Evolutionary conservation across 768 basidiomycete genomes (phyloP), one percentile per base, ranked within the genome.

Genomic region (Suillus tomentosus): DNA sequence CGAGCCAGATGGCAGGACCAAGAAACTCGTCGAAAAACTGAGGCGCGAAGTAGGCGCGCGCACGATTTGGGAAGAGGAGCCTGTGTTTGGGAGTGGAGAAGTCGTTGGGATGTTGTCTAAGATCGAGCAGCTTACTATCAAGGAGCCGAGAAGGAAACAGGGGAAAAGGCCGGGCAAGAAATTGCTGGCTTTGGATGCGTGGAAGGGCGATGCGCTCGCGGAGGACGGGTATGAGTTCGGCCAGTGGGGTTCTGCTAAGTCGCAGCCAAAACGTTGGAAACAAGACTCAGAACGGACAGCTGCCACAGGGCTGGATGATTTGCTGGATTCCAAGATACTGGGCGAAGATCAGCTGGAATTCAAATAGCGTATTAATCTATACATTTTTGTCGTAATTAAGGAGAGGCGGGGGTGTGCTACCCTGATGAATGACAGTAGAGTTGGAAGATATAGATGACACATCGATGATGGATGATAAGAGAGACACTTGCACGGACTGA

Each of bases 41-140:
- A 81, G 91, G 39, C 79, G 85, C 61, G 87, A 92, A 60, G 82
- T 89, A 11, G 85, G 84, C 31, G 80, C 81, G 66, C 79, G 81
- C 59, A 83, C 84, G 58, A 68, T 84, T 19, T 84, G 81, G 80
- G 78, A 80, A 19, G 73, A 82, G 42, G 84, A 85, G 67, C 24
- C 66, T 61, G 2, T 84, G 84, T 67, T 82, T 11, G 83, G 79
- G 24, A 79, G 79, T 22, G 79, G 74, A n/a, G 84, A 86, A 64
- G 82, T 84, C 22, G 84, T 84, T 80, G 72, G 71, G 9, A 74
- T 86, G 47, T 66, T 91, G 36, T 71, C 74, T 19, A 79, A 79
- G 53, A 85, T 91, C 42, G 88, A 90, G 70, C 74, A 66, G 54
- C 71, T 82, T 15, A 73, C 69, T 5, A 71, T 76, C 7, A 74